A percentile compares a stretch with the other conserved stretches of the same genome.
These are phyloP conservation scores for Fusarium hostae DNA, from an alignment of 2,329 filamentous ascomycete genomes.

Conservation along the genomic window DNA sequence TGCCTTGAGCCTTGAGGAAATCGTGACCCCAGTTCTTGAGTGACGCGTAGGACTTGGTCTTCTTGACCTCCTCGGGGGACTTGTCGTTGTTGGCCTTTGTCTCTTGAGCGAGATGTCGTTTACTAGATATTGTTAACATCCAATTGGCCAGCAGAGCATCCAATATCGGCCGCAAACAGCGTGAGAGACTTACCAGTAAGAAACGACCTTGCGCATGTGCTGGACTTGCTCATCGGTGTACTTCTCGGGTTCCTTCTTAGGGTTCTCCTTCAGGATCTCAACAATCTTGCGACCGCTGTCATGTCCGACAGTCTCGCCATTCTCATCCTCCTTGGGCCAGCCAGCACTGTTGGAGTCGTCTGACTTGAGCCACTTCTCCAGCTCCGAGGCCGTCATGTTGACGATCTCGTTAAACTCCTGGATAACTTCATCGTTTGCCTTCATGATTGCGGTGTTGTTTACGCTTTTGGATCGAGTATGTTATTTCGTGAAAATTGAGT, in stretches of 20 bases:
- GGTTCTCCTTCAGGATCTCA: constrained; percentile 70
- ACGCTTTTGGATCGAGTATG: too few relatives aligned
- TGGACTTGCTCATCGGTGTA: constrained; percentile 66
- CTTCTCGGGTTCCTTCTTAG: constrained; percentile 63
- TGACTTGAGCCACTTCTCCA: constrained; percentile 70
- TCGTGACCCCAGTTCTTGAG: constrained; percentile 73
- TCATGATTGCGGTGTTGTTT: constrained; percentile 34
- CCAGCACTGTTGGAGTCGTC: constrained; percentile 68
- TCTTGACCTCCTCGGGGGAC: constrained; percentile 55
- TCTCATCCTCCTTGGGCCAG: constrained; percentile 67
- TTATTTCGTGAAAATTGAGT: too few relatives aligned
- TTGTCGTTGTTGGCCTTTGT: constrained; percentile 66
- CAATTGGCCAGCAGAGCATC: accelerated
- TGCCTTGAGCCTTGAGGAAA: constrained; percentile 55
- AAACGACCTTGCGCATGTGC: constrained; percentile 72
- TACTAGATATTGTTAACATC: constrained; percentile 48
- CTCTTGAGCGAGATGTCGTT: constrained; percentile 74
- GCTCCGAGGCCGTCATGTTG: constrained; percentile 71
- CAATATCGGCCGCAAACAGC: not conserved
- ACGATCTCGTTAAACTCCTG: constrained; percentile 74
- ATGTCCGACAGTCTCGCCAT: constrained; percentile 72
- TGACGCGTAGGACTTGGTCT: constrained; percentile 66
- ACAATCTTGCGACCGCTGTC: constrained; percentile 72
- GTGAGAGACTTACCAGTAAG: constrained; percentile 60
- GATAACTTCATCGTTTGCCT: constrained; percentile 46